Base-by-base conservation (phyloP, 331 rosid genomes). In the Spiraea crenata region DNA sequence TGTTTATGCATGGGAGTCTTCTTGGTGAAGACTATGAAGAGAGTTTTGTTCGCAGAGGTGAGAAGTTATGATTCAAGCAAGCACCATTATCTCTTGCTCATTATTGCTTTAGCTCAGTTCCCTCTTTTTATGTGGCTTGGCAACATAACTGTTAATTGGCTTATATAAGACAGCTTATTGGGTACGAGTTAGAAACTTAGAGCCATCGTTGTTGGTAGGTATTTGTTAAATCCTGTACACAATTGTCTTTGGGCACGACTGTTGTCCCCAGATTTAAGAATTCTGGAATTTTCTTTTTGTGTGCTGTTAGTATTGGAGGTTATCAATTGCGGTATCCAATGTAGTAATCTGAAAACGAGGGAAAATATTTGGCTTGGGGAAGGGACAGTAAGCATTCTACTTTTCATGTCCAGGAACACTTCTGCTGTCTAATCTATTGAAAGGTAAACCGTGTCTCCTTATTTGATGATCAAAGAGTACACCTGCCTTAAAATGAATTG, bases 101-200 rank as follows among this genome's bases (percentile, higher is more conserved):
- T 93, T 49, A 86, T 89, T 67, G 97, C 88, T 69, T 78, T 90
- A 88, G 92, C 90, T 70, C 99, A 93, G 91, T 74, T 93, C 63
- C 99, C 97, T 8, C 74, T 93, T 60, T 93, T 89, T 79, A 76
- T 44, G 6, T 93, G 99, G 99, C 99, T 93, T 49, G 97, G 99
- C 67, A 93, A 90, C 76, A 80, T 90, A 40, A 85, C 75, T 76
- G 82, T 93, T 78, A 90, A 93, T 72, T 93, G 98, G 98, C 85
- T 90, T 70, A 63, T 93, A 72, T 93, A 78, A 70, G 13, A 34
- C 65, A 9, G 47, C 74, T 42, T 35, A 61, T 39, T 16, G n/a
- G 14, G 57, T 70, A 39, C 45, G 34, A 16, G 46, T 15, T 44
- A 57, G 47, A 57, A 44, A 20, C 40, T 25, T 25, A 25, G 31